Conservation (phyloP, 495 filamentous ascomycete species). For the Penicillium argentinense region DNA sequence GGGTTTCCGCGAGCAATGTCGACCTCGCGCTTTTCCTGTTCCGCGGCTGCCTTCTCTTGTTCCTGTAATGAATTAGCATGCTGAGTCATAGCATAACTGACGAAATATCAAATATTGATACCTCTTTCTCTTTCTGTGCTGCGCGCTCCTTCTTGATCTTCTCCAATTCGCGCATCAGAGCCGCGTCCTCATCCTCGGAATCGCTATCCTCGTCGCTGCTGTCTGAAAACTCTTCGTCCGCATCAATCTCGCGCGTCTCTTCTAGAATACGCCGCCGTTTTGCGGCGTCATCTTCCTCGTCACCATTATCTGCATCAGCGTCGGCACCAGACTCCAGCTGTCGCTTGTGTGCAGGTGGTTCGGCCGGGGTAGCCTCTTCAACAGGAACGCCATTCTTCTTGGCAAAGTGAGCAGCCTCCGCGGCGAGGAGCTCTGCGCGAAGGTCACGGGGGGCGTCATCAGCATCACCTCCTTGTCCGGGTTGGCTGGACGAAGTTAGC, state of each 20-base stretch:
- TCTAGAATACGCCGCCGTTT: slow-evolving; percentile 87
- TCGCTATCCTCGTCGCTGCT: slow-evolving; percentile 75
- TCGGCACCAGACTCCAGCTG: slow-evolving; percentile 55
- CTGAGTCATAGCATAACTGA: no score
- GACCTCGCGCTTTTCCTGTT: slow-evolving; percentile 78
- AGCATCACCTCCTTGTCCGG: slow-evolving; percentile 84
- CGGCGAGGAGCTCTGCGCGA: slow-evolving; percentile 83
- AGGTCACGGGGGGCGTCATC: slow-evolving; percentile 77
- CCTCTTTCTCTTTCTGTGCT: slow-evolving; percentile 82
- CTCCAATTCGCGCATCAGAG: slow-evolving; percentile 87
- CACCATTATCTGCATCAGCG: slow-evolving; percentile 31
- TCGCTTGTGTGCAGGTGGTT: slow-evolving; percentile 58
- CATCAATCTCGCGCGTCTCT: slow-evolving; percentile 86
- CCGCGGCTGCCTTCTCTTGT: slow-evolving; percentile 69
- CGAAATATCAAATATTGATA: slow-evolving; percentile 26
- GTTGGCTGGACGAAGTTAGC: slow-evolving; percentile 56
- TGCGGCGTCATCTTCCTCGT: slow-evolving; percentile 68
- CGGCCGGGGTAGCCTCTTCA: slow-evolving; percentile 36
- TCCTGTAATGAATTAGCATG: slow-evolving; percentile 48
- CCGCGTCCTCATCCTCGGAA: slow-evolving; percentile 85
- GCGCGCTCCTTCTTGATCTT: slow-evolving; percentile 90
- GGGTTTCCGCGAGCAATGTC: slow-evolving; percentile 94
- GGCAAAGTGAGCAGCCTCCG: slow-evolving; percentile 83
- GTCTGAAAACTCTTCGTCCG: slow-evolving; percentile 75
- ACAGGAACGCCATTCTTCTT: slow-evolving; percentile 68